A percentile compares a stretch with the other conserved stretches of the same genome.
phyloP scores from a whole-genome alignment of 2,329 filamentous ascomycete genomes.

The Trichoderma asperellum region DNA sequence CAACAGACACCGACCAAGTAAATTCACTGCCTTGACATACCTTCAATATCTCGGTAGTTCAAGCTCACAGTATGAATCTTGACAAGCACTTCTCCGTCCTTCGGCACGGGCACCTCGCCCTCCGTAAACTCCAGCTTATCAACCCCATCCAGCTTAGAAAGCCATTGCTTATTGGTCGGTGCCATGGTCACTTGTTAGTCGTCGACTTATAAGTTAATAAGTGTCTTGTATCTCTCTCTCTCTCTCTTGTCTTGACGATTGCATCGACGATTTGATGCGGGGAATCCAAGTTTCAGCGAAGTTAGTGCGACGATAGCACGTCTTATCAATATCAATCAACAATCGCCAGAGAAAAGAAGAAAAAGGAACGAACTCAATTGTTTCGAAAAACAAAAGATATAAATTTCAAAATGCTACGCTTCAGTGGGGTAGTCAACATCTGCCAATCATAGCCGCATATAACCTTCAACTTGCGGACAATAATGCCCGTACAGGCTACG shows the following conservation, averaged over 20 bases:
- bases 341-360: not conserved
- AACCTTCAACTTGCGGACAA: not conserved
- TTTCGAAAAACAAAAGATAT: not conserved
- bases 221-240: not conserved
- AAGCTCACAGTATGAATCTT: conserved; percentile 52
- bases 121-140: conserved; percentile 54
- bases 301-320: not conserved
- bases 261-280: not conserved
- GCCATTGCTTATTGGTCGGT: conserved; percentile 53
- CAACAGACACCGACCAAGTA: not conserved
- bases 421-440: not conserved
- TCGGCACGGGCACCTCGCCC: conserved; percentile 51
- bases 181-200: conserved; percentile 13
- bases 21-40: conserved; percentile 36
- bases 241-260: not conserved
- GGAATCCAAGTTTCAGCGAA: not conserved
- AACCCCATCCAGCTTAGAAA: conserved; percentile 58
- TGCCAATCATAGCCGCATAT: not conserved
- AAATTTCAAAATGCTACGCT: not conserved
- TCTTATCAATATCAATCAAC: not conserved
- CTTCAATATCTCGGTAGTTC: conserved; percentile 56
- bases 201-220: not conserved
- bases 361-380: not conserved
- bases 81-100: conserved; percentile 56
- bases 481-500: not conserved